Base-by-base conservation (phyloP, 495 filamentous ascomycete species). In the Bathelium albidoporum region DNA sequence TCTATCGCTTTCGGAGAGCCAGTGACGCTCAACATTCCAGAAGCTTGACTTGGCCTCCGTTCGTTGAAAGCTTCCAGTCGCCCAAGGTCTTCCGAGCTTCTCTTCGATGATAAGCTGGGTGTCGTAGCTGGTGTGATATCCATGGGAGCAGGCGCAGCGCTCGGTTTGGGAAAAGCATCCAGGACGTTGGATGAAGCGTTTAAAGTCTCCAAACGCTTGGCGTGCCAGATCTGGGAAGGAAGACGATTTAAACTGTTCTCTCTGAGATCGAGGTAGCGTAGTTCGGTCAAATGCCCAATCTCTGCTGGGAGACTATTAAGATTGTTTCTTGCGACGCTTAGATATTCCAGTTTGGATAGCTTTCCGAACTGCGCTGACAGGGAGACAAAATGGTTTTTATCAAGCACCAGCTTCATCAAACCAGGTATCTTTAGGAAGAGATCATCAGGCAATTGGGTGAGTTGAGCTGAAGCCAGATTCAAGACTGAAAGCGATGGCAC, bases 131-230 rank as follows among this genome's bases (percentile, higher is more conserved):
- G 80, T 39, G 82, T 89, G 12, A 63, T 32, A 58, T 16, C 32
- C 14, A 58, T 43, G 29, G 59, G 67, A 12, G 64, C 29, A 4
- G 65, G 60, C 20, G 75, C 70, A 3, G 65, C 69, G 18, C 69
- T 70, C 1, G 73, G 89, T 66, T 95, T 97, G 0, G 94, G 94
- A 69, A 99, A 97, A 60, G 79, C 84, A 22, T 90, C 86, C 2
- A 99, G 76, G 11, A 97, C 83, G 68, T 99, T 99, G 9, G 94
- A 95, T 1, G 92, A 97, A 20, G 95, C 86, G 73, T 99, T 99
- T 58, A 99, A 81, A 0, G 88, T 90, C 71, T 96, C 91, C 61
- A 99, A 75, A 68, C 87, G 91, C 64, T 84, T 83, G 53, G 91
- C 89, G 79, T 88, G 89, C 94, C 94, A 99, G 14, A 97, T 80